Conservation (phyloP, 2,329 filamentous ascomycete species). For the Diaporthe vexans region DNA sequence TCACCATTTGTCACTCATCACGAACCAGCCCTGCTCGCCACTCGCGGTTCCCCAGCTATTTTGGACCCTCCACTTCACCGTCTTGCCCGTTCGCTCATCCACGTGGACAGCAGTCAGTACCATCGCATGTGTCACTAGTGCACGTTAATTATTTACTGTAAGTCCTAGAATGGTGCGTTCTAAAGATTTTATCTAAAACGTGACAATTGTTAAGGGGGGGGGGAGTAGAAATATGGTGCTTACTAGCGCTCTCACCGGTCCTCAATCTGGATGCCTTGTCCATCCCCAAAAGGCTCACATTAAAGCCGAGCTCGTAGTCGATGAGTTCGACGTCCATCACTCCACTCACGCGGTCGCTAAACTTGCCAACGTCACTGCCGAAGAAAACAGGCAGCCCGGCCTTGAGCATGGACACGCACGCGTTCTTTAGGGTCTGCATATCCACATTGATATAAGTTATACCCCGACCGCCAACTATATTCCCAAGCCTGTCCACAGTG, state of each 20-base stretch:
- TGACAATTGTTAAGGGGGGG: not conserved
- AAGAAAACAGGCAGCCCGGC: constrained; percentile 89
- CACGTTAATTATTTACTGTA: not conserved
- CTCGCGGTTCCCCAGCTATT: constrained; percentile 83
- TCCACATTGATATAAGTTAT: constrained; percentile 88
- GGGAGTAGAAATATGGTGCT: not conserved
- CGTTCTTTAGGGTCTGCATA: constrained; percentile 78
- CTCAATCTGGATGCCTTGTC: constrained; percentile 81
- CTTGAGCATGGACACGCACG: constrained; percentile 82
- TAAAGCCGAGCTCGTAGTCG: constrained; percentile 88
- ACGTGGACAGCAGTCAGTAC: constrained; percentile 89
- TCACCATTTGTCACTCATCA: constrained; percentile 84
- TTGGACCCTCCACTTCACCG: constrained; percentile 86
- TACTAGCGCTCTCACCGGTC: constrained; percentile 78
- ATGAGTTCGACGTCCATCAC: constrained; percentile 85
- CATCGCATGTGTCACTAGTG: constrained; percentile 88
- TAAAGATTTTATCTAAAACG: not conserved
- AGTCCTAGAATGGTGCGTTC: not conserved
- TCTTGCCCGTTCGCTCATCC: constrained; percentile 71
- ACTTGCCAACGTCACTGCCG: constrained; percentile 89
- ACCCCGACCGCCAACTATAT: constrained; percentile 81
- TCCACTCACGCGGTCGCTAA: constrained; percentile 75
- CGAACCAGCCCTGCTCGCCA: constrained; percentile 87
- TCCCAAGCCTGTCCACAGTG: constrained; percentile 84
- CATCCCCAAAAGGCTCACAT: constrained; percentile 79